Base-by-base conservation (phyloP, 768 basidiomycete genomes). In the Neoboletus magnificus region DNA sequence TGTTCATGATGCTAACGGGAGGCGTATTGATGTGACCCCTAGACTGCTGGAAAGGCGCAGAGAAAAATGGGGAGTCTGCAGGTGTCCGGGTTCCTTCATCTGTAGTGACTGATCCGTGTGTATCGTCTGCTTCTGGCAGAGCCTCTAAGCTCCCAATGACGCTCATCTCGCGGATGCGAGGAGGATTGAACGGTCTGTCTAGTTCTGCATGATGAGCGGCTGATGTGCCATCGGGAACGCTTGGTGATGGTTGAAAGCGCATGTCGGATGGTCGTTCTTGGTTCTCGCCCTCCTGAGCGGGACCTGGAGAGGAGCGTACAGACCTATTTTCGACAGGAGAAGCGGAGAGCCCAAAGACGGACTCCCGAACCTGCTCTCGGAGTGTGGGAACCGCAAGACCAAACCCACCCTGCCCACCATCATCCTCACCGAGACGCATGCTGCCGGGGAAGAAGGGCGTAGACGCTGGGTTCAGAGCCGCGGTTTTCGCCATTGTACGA, bases 401-500 rank as follows among this genome's bases (percentile, higher is more conserved):
- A 42, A 80, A 69, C 56, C 73, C 74, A 63, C 68, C 71, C 47
- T 70, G 66, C 46, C 52, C 41, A 12, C 73, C 75, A 51, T 85
- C 84, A 55, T 86, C 83, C 54, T 84, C 85, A 63, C 67, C 75
- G 61, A 76, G 66, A 60, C 84, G 83, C 62, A 82, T 67, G 52
- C 54, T 64, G 52, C 86, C 87, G 58, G 90, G 90, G 70, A 90
- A 90, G 80, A 92, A 92, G 48, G 90, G 90, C 69, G 84, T 84
- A 55, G 89, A 92, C 58, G 88, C 79, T 60, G 90, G 89, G 72
- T 91, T 91, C 64, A 91, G 76, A 56, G 87, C 79, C 65, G 82
- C 85, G 65, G 84, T 88, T 79, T 83, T 84, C 59, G 87, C 84
- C 85, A 90, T 88, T 68, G 73, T 75, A 61, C 56, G 62, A 60